These are phyloP conservation scores for Benincasa hispida DNA, from an alignment of 306 rosid species.

Conservation along the genomic window DNA sequence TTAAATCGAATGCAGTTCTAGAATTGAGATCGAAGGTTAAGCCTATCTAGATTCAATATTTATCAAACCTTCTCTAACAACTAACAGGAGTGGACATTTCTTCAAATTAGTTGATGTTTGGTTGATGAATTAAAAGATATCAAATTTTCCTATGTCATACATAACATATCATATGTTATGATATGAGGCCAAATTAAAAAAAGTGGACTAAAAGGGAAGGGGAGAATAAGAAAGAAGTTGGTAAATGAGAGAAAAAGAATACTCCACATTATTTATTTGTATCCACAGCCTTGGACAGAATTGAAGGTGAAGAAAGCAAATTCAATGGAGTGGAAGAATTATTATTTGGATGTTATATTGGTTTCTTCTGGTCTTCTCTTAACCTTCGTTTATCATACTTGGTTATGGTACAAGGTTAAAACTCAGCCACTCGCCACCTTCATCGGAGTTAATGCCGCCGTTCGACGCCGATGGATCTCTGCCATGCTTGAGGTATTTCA, in stretches of 20 bases:
- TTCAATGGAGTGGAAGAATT: conserved; percentile 16
- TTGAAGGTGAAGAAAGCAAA: neutral
- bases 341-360: conserved; percentile 12
- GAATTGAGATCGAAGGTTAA: too few species aligned
- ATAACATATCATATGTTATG: too few species aligned
- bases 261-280: neutral
- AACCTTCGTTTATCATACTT: conserved; percentile 3
- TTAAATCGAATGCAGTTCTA: too few species aligned
- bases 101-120: too few species aligned
- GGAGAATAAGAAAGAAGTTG: too few species aligned
- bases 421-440: conserved; percentile 16
- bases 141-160: too few species aligned
- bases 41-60: too few species aligned
- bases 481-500: conserved; percentile 7
- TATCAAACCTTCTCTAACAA: too few species aligned
- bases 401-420: conserved; percentile 15
- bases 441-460: conserved; percentile 4
- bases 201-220: too few species aligned
- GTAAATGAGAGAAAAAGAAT: neutral
- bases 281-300: neutral
- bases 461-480: conserved; percentile 12
- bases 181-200: too few species aligned
- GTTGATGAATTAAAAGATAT: too few species aligned
- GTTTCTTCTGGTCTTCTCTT: conserved; percentile 7
- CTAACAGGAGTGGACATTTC: too few species aligned